Base-by-base conservation (phyloP, 441 rosid species). In the Croton setiger region DNA sequence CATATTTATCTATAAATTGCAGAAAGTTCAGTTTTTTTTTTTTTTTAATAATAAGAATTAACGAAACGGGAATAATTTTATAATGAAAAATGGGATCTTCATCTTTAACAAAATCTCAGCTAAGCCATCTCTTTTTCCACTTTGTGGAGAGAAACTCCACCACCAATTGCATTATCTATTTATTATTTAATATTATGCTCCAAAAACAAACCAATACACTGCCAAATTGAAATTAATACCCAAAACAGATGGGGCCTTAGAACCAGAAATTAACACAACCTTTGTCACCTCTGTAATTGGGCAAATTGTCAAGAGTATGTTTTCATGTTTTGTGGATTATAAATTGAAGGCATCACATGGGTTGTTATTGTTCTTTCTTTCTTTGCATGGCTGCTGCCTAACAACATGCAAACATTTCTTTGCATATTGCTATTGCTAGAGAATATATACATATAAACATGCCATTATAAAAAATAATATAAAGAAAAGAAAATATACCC, bases 321-420 rank as follows among this genome's bases (percentile, higher is more conserved):
- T 65, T 63, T 63, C 43, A 59, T 60, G 78, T 53, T 70, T 53
- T 58, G 35, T 56, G 69, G 52, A 48, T 48, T 48, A 15, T 48
- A 27, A 27, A 27, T 27, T 27, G 52, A 48, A 74, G 75, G 74
- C 21, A 47, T 66, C 84, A 79, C 83, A 78, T 79, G 84, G 79
- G 74, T 18, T 82, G 77, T 27, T 27, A 27, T 27, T 27, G 31
- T 27, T 27, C 31, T 27, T 27, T 27, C 31, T 27, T 27, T 27
- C 31, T 27, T 27, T 76, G 78, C 72, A 78, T 80, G 74, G 74
- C 73, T 74, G 70, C 74, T 80, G 75, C 80, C 75, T 71, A 60
- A 6, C 68, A 74, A 74, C 74, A 63, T 66, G 74, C 80, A 72
- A 53, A 73, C 69, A 73, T 44, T 49, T 71, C 58, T 23, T 75